Base-by-base conservation (phyloP, 352 stramenopile species). In the Phytophthora meadii region DNA sequence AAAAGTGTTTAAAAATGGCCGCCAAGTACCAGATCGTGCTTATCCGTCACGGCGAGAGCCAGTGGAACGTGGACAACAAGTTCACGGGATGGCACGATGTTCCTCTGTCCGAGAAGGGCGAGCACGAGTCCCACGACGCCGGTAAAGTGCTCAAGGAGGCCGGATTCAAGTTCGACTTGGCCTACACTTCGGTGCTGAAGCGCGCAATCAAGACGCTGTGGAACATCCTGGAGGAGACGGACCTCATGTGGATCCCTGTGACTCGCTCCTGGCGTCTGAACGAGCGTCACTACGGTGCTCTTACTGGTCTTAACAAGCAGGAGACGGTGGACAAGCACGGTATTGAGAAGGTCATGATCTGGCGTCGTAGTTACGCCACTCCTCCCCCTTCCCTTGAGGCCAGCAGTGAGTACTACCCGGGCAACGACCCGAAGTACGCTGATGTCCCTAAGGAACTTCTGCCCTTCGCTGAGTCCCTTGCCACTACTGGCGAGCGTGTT, bases 61-160 rank as follows among this genome's bases (percentile, higher is more conserved):
- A 97, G 48, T 99, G 97, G 97, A 99, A 99, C 83, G 84, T 98
- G 39, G 88, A 98, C 73, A 99, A 99, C 82, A 93, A 94, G 72
- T 99, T 99, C 83, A 99, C 97, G 40, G 98, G 98, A 51, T 99
- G 98, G 98, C 89, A 98, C 69, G 97, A 99, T 74, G 96, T 98
- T 59, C 94, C 91, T 49, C 85, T 99, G 19, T 98, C 92, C 41
- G 75, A 62, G 30, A 93, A 84, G 53, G 82, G 87, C 60, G 83
- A 95, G 61, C 72, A 95, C 54, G 97, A 99, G 77, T 98, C 96
- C 39, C 85, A 92, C 54, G 90, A 98, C 47, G 98, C 90, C 52
- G 98, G 97, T 67, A 93, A 97, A 61, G 89, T 99, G 34, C 88
- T 99, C 28, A 90, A 96, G 50, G 89, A 86, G 4, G 86, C 83